Base-by-base conservation (phyloP, 768 basidiomycete species). In the Hericium coralloides region DNA sequence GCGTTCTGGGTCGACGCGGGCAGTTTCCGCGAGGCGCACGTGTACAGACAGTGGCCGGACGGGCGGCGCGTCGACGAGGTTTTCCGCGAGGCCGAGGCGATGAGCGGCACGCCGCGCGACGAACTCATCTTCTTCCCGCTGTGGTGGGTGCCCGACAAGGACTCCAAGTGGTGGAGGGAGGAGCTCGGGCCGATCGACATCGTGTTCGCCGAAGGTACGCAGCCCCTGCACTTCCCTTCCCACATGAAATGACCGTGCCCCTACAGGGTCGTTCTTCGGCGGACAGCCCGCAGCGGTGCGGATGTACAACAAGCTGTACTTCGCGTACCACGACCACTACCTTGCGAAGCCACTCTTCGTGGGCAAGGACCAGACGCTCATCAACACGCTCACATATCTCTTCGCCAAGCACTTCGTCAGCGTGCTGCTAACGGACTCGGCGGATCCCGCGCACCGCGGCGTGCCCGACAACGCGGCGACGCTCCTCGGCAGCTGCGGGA, bases 1-100 rank as follows among this genome's bases (percentile, higher is more conserved):
- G 78, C 74, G 1, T 83, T 84, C 59, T 84, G 81, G 82, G 73
- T 69, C 41, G 81, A 83, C 59, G 79, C 81, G 2, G 80, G 78
- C 4, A 77, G 78, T 57, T 79, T 84, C 61, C 65, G 80, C 14
- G 55, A 64, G n/a, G 61, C 67, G 1, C 79, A 83, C 65, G 57
- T 57, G 15, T 83, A 77, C 62, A 56, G 55, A 2, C 39, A 37
- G n/a, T 84, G 82, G 82, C 82, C 81, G 4, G 73, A 76, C 58
- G 63, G 68, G 3, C 57, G 26, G 12, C 67, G 77, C 15, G 70
- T 81, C 4, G 65, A 72, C 22, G 59, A 72, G 43, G 60, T 80
- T 2, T 81, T 74, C 71, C 52, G 70, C n/a, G 64, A 72, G 25
- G 77, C 70, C 10, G 64, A 63, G 22, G 37, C 43, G 18, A 18